Conservation (phyloP, 805 yeast genomes). For the Candida oleophila region DNA sequence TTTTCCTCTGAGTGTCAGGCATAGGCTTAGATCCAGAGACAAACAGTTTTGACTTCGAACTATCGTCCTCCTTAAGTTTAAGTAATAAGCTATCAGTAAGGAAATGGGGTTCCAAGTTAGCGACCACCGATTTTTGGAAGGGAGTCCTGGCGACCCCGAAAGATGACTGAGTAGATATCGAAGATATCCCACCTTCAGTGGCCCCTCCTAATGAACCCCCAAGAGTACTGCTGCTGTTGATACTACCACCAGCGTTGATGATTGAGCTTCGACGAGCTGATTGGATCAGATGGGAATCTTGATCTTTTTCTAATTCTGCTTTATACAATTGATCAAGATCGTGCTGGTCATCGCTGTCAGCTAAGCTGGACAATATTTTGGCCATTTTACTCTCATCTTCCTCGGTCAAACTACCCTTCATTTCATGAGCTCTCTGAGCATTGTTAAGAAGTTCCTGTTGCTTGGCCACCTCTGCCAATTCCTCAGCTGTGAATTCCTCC, state of each 20-base stretch:
- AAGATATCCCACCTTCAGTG: background rate
- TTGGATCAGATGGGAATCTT: background rate
- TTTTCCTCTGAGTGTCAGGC: constrained; percentile 8
- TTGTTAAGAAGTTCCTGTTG: background rate
- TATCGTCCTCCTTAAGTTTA: background rate
- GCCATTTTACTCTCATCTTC: constrained; percentile 1
- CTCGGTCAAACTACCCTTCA: background rate
- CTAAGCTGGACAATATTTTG: background rate
- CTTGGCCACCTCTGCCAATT: background rate
- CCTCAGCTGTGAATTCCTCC: background rate
- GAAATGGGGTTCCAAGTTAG: constrained; percentile 23
- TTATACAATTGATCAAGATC: constrained; percentile 3
- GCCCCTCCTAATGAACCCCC: background rate
- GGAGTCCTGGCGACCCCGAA: constrained; percentile 1
- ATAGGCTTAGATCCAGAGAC: background rate
- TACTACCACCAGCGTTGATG: background rate
- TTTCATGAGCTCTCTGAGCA: constrained; percentile 2
- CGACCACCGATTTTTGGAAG: constrained; percentile 29
- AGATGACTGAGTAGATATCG: background rate
- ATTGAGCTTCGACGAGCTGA: background rate
- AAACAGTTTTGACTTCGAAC: too few relatives aligned
- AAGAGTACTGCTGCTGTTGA: background rate
- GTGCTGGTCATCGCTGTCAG: background rate
- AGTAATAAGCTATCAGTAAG: constrained; percentile 10
- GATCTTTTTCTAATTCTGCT: constrained; percentile 2